Percentiles rank a stretch among this genome's conserved stretches.
Conservation (phyloP, 495 filamentous ascomycete species). For the Tuber magnatum region DNA sequence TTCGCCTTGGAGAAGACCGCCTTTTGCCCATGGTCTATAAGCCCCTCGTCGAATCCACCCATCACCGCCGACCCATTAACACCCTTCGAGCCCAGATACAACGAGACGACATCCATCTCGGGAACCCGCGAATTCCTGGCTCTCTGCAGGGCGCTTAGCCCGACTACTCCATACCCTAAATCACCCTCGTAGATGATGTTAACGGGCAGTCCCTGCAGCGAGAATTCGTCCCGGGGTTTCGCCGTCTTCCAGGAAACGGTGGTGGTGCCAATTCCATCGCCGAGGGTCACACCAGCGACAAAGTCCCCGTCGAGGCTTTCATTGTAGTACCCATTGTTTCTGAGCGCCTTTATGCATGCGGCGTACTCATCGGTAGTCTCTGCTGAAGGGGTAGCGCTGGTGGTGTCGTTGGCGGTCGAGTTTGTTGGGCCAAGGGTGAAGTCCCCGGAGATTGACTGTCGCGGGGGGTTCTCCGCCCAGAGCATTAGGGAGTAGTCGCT, state of each 20-base stretch:
- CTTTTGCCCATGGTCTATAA: constrained; percentile 33
- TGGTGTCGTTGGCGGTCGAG: constrained; percentile 3
- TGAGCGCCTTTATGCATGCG: constrained; percentile 22
- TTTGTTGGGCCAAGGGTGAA: constrained; percentile 24
- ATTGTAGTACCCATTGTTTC: constrained; percentile 37
- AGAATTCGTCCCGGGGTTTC: constrained; percentile 6
- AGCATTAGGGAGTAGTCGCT: constrained; percentile 39
- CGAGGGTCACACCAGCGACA: neutral
- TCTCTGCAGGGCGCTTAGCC: constrained; percentile 31
- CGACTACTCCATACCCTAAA: constrained; percentile 34
- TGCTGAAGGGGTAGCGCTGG: neutral
- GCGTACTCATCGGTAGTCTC: neutral
- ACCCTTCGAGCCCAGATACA: constrained; percentile 27
- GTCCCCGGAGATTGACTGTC: constrained; percentile 31
- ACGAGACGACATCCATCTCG: constrained; percentile 37
- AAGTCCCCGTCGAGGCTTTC: constrained; percentile 26
- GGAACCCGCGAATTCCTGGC: constrained; percentile 22
- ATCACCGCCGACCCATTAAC: constrained; percentile 35
- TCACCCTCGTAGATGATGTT: constrained; percentile 26
- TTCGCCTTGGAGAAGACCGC: constrained; percentile 28
- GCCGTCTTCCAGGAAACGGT: constrained; percentile 20
- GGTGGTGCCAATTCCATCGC: constrained; percentile 9
- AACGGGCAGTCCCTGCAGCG: constrained; percentile 21
- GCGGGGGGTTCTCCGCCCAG: constrained; percentile 33
- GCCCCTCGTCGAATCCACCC: constrained; percentile 37